A percentile compares a stretch with the other conserved stretches of the same genome.
Evolutionary conservation across 106 monocot species (phyloP).

Genomic region (Phalaenopsis equestris): DNA sequence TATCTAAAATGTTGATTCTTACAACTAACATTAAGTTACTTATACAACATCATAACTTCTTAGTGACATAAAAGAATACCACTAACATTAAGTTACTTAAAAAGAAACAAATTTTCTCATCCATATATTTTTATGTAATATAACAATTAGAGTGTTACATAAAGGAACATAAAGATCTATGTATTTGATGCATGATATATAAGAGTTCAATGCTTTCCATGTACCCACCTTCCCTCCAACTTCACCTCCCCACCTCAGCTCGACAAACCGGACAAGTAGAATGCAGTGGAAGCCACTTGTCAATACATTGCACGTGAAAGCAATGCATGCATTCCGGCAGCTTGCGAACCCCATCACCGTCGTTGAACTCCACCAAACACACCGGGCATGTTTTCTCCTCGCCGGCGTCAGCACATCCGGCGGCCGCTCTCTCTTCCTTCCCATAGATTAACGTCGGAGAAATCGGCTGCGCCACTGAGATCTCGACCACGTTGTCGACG

Average conservation of each 20-base stretch:
- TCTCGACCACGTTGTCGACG: not conserved
- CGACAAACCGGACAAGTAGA: constrained; percentile 74
- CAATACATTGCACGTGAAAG: constrained; percentile 61
- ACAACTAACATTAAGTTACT: too few species aligned
- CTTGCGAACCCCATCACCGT: constrained; percentile 35
- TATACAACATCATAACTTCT: too few species aligned
- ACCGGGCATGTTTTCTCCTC: constrained; percentile 45
- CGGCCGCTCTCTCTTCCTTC: not conserved
- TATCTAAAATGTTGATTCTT: too few species aligned
- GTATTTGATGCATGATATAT: too few species aligned
- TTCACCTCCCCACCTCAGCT: constrained; percentile 10
- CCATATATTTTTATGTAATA: too few species aligned
- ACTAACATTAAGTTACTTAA: too few species aligned
- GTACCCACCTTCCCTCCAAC: not conserved
- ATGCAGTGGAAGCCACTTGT: constrained; percentile 66
- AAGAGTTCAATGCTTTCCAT: too few species aligned
- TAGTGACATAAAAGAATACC: too few species aligned
- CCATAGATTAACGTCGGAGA: not conserved
- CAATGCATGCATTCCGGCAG: constrained; percentile 67
- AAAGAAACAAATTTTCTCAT: too few species aligned
- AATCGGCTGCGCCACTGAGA: not conserved
- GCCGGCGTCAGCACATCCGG: not conserved
- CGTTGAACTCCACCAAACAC: constrained; percentile 55
- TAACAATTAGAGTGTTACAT: too few species aligned
- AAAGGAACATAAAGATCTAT: too few species aligned